Conservation (phyloP, 208 protist genomes). For the Leishmania gerbilli region DNA sequence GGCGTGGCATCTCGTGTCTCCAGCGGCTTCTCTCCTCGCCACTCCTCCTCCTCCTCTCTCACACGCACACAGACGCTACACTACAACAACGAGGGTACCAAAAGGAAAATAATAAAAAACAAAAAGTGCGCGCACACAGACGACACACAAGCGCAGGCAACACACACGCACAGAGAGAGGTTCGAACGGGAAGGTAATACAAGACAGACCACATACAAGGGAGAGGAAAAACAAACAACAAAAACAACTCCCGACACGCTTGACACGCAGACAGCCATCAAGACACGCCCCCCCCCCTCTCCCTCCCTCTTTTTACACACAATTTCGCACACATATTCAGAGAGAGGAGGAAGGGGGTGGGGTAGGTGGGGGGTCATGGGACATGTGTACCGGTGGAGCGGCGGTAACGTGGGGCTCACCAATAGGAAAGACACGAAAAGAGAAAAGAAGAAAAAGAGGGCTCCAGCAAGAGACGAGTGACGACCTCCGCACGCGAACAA, state of each 20-base stretch:
- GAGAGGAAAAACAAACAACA: not conserved
- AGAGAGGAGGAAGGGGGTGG: not conserved
- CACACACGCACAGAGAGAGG: not conserved
- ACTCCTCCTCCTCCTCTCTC: not conserved
- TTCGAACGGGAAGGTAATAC: too few relatives aligned
- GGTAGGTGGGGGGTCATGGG: not conserved
- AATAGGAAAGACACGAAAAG: constrained; percentile 15
- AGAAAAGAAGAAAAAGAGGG: not conserved
- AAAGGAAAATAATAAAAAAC: not conserved
- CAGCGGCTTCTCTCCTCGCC: not conserved
- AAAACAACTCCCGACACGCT: not conserved
- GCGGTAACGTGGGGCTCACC: not conserved
- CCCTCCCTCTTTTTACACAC: not conserved
- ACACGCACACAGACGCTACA: not conserved
- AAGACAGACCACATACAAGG: not conserved
- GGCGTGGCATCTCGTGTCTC: not conserved
- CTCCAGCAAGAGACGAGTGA: not conserved
- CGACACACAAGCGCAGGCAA: not conserved
- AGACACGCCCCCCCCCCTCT: not conserved
- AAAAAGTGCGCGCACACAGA: not conserved
- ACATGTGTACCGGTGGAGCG: not conserved
- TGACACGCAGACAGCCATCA: not conserved
- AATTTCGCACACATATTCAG: not conserved
- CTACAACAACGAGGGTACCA: not conserved
- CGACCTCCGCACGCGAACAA: not conserved